Base-by-base conservation (phyloP, 495 filamentous ascomycete species). In the Trypethelium eluteriae region DNA sequence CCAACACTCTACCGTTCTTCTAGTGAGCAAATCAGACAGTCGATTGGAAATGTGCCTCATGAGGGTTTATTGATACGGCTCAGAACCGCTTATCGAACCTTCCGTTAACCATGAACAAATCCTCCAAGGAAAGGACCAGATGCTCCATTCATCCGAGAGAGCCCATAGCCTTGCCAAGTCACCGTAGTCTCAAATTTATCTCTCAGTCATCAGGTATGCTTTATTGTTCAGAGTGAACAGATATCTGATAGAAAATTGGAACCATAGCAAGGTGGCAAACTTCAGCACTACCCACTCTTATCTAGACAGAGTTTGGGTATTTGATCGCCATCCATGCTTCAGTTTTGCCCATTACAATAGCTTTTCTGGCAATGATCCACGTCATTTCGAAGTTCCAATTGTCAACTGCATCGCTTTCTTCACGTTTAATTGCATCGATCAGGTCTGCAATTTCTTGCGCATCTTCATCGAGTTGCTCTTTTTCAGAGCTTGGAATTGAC, bases 401-500 rank as follows among this genome's bases (percentile, higher is more conserved):
- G 14, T 44, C 14, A 14, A 44, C 14, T 14, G 41, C 41, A 14
- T 44, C 41, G 41, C 41, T 14, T 44, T 44, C 41, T 7, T 14
- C 41, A 7, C 14, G 6, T 14, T 44, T 44, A 7, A 44, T 14
- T 14, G 41, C 41, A 7, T 44, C 7, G 7, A 44, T 44, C 7
- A 44, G 41, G 14, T 14, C 41, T 44, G 14, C 14, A 7, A 44
- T 44, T 44, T 7, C 41, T 14, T 44, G 49, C 5, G 18, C 49
- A 53, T 53, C 49, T n/a, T 53, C 18, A 9, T 53, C 18, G 49
- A 53, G 49, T n/a, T 53, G 11, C 49, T 53, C 49, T n/a, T 53
- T 53, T n/a, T 53, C 16, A 25, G 49, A 9, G 49, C 49, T n/a
- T 9, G 49, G 11, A 9, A 18, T 53, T 14, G 11, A 14, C 49